Conservation (phyloP, 768 basidiomycete genomes). For the Boletus vermiculosoides region DNA sequence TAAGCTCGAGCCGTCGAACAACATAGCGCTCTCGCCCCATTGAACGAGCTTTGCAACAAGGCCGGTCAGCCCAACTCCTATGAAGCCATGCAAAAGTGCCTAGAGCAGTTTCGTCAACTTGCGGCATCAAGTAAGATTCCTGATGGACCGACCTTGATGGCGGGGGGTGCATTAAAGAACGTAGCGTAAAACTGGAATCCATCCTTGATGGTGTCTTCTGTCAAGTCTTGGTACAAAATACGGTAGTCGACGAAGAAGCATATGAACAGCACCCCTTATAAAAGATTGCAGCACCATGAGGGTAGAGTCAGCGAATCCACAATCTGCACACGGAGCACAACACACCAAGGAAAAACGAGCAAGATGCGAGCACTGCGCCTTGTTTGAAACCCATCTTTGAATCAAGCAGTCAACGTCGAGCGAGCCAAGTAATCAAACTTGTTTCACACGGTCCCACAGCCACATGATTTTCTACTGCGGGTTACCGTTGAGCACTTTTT, state of each 20-base stretch:
- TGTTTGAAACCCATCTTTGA: conserved; percentile 80
- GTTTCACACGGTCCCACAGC: conserved; percentile 28
- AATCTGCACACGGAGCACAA: conserved; percentile 23
- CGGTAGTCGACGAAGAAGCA: conserved; percentile 88
- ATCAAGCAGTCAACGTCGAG: not conserved
- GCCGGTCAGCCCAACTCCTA: conserved; percentile 73
- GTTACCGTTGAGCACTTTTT: conserved; percentile 45
- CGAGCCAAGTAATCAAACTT: not conserved
- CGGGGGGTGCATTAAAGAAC: conserved; percentile 90
- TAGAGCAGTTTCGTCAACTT: conserved; percentile 27
- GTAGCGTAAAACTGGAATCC: conserved; percentile 89
- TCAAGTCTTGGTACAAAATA: conserved; percentile 68
- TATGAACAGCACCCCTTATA: conserved; percentile 73
- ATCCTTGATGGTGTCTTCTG: conserved; percentile 64
- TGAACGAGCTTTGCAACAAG: conserved; percentile 76
- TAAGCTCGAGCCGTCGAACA: conserved; percentile 88
- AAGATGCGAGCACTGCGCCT: conserved; percentile 82
- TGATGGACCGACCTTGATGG: conserved; percentile 71
- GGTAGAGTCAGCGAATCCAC: not conserved
- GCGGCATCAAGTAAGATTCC: not conserved
- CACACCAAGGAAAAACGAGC: conserved; percentile 88
- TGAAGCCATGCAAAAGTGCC: conserved; percentile 86
- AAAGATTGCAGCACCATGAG: too few species aligned
- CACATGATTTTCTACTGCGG: not conserved
- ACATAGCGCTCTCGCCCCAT: conserved; percentile 92